Base-by-base conservation (phyloP, 768 basidiomycete genomes). In the Dacryopinax primogenitus region DNA sequence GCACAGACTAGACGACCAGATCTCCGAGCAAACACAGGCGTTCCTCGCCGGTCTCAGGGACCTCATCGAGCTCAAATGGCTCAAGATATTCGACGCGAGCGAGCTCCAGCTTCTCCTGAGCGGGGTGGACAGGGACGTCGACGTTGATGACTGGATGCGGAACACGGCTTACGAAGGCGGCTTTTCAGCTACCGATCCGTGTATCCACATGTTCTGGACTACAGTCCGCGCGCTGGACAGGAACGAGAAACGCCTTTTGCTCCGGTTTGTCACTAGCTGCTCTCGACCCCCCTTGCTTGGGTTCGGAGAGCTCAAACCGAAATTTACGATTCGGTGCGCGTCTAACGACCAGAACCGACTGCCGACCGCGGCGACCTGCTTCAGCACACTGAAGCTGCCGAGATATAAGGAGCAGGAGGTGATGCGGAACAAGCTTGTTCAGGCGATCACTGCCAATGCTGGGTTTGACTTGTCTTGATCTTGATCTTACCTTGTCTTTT, bases 191-290 rank as follows among this genome's bases (percentile, higher is more conserved):
- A 75, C 84, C 4, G 84, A 93, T 68, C 76, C 78, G 13, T 90
- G 89, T 0, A 87, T 95, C 18, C 72, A 79, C 33, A 71, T 81
- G 62, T 97, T 98, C 73, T 98, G 95, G 95, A 84, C 81, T 69
- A 89, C 96, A 28, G 82, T 94, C 66, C 81, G 86, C 34, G 76
- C 82, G 2, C 89, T 99, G 71, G 82, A 84, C 65, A 86, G 91
- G 66, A 86, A 90, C 51, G 86, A 98, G 69, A 82, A 87, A 15
- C 80, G 85, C 44, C 80, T 84, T 1, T 77, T 98, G 65, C 75
- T 99, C 66, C 82, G 90, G 15, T 99, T 98, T 70, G 95, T 92
- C 23, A 97, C 96, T 16, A 92, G 90, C 68, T 93, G 92, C 70
- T 87, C 89, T 70, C 81, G 92, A 16, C 91, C 94, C 0, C 94